These are phyloP conservation scores for Samsoniella hepiali DNA, from an alignment of 2,329 filamentous ascomycete species.

Conservation along the genomic window DNA sequence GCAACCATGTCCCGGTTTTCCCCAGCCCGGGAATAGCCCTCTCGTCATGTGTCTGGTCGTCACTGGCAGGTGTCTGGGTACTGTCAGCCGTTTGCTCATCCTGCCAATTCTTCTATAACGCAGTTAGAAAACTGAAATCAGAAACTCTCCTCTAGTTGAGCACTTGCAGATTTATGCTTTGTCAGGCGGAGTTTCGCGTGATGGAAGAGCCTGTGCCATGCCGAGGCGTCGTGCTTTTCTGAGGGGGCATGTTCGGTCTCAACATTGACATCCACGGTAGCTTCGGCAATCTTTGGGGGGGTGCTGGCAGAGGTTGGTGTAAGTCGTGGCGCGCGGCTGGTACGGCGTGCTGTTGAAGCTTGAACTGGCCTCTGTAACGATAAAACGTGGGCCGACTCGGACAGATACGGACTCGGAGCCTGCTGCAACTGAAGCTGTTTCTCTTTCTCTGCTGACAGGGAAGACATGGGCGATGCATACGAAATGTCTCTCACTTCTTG, in stretches of 20 bases:
- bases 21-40: slow-evolving; percentile 10
- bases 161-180: slow-evolving; percentile 7
- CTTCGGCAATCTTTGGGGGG: not conserved
- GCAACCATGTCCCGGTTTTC: slow-evolving; percentile 28
- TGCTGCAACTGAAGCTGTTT: slow-evolving; percentile 17
- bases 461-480: slow-evolving; percentile 27
- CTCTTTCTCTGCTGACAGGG: slow-evolving; percentile 22
- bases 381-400: slow-evolving; percentile 47
- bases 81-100: not conserved
- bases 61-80: not conserved
- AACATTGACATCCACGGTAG: not conserved
- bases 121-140: not conserved
- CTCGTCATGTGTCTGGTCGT: not conserved
- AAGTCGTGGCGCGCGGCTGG: slow-evolving; percentile 17
- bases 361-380: slow-evolving; percentile 40
- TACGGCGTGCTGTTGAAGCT: slow-evolving; percentile 11
- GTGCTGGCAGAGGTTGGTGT: slow-evolving; percentile 7
- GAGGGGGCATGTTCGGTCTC: not conserved
- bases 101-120: not conserved
- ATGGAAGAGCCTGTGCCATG: slow-evolving; percentile 3
- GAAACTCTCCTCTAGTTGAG: too few relatives aligned
- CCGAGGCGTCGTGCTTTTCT: not conserved
- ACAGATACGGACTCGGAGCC: slow-evolving; percentile 42
- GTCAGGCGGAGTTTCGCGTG: not conserved
- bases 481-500: slow-evolving; percentile 25